Base-by-base conservation (phyloP, 495 filamentous ascomycete genomes). In the Aspergillus steynii region DNA sequence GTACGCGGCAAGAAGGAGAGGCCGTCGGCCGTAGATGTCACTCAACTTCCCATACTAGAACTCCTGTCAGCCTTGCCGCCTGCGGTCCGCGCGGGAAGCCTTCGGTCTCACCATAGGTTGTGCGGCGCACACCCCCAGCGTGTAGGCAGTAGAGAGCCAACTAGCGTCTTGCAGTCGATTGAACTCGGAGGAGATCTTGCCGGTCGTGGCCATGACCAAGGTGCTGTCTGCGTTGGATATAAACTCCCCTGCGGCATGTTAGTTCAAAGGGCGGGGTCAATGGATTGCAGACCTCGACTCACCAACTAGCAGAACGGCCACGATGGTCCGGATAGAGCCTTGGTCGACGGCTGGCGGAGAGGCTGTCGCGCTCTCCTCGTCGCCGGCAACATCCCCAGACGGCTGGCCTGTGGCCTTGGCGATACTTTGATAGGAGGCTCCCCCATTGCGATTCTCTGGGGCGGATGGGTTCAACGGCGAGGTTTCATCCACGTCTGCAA, bases 111-210 rank as follows among this genome's bases (percentile, higher is more conserved):
- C 77, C 68, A 84, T 67, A 6, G 81, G 81, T 59, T 90, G 86
- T 0, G 82, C 84, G 1, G 84, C 83, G 20, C 83, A 86, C 0
- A 80, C 72, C 14, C 86, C 86, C 4, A 91, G 68, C 0, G 79
- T 77, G 65, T 87, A 90, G 50, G 80, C 82, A 5, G 86, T 87
- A 9, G 88, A 82, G n/a, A 91, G 67, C 88, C 88, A 91, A 57
- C 77, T 85, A 2, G 85, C 86, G 60, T 83, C 77, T 7, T 76
- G 77, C 9, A 90, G 66, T 32, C 75, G 77, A 61, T 85, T 74
- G 70, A 90, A 90, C 58, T 90, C 83, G 37, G 88, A 91, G 0
- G 88, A 84, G 37, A 91, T 86, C 42, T 71, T 75, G 7, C 80
- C 80, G 42, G 87, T 81, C 0, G 86, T 85, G 0, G 88, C 86